Conservation (phyloP, 2,329 filamentous ascomycete genomes). For the Claviceps africana region DNA sequence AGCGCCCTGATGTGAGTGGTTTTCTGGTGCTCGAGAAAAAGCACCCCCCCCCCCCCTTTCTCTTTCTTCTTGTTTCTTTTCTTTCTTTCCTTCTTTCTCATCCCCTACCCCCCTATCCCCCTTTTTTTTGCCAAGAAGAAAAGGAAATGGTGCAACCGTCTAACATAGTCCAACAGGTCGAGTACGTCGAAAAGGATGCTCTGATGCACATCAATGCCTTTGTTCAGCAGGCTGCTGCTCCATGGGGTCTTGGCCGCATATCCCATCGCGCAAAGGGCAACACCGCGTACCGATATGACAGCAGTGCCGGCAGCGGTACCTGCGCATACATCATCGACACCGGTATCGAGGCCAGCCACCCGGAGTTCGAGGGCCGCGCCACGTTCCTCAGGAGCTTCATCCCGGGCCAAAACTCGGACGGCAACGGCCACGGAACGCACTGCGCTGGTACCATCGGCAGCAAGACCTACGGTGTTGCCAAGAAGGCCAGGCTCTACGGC, state of each 20-base stretch:
- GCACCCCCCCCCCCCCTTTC: not conserved
- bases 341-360: constrained; percentile 25
- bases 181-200: constrained; percentile 24
- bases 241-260: constrained; percentile 20
- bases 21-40: not conserved
- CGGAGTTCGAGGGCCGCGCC: constrained; percentile 21
- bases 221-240: constrained; percentile 10
- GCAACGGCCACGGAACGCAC: constrained; percentile 29
- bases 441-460: constrained; percentile 22
- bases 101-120: too few relatives aligned
- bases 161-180: constrained; percentile 11
- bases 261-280: constrained; percentile 19
- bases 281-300: constrained; percentile 24
- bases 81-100: too few relatives aligned
- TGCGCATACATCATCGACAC: constrained; percentile 34
- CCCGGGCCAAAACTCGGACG: constrained; percentile 12
- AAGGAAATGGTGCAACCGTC: not conserved
- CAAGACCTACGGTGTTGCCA: constrained; percentile 25
- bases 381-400: constrained; percentile 18
- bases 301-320: constrained; percentile 24
- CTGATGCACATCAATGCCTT: constrained; percentile 12
- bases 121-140: not conserved
- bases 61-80: not conserved
- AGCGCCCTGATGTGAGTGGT: constrained; percentile 12
- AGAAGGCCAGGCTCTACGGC: constrained; percentile 27